Percentiles rank a stretch among this genome's conserved stretches.
phyloP scores from a whole-genome alignment of 139 green algal species.

The Chlorokybus atmophyticus region DNA sequence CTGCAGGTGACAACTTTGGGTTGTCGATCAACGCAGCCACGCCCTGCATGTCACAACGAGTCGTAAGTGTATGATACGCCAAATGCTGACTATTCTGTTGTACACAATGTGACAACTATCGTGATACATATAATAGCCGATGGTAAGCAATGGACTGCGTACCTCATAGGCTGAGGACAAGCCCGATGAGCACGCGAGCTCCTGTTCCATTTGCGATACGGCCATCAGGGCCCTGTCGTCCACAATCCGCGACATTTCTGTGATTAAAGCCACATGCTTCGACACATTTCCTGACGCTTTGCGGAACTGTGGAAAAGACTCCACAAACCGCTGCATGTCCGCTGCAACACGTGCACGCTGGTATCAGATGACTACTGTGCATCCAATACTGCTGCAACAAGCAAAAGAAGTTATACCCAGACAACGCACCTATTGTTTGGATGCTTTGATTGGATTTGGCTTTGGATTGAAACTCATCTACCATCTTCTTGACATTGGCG shows the following conservation, averaged over 20 bases:
- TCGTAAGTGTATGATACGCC: too few species aligned
- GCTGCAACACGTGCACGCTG: slow-evolving; percentile 28
- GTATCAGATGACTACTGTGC: too few species aligned
- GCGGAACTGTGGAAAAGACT: slow-evolving; percentile 40
- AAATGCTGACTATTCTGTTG: too few species aligned
- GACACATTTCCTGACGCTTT: slow-evolving; percentile 29
- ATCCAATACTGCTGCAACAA: too few species aligned
- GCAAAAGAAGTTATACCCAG: too few species aligned
- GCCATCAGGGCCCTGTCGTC: slow-evolving; percentile 26
- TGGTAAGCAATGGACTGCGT: too few species aligned
- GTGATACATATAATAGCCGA: too few species aligned
- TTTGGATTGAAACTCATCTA: slow-evolving; percentile 34
- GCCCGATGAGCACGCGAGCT: slow-evolving; percentile 59
- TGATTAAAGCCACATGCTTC: slow-evolving; percentile 35
- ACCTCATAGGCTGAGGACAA: slow-evolving; percentile 30
- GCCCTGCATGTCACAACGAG: background rate
- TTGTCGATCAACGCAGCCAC: slow-evolving; percentile 11
- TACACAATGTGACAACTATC: too few species aligned
- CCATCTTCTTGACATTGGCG: slow-evolving; percentile 27
- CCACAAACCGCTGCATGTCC: slow-evolving; percentile 41
- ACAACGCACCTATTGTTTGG: slow-evolving; percentile 16
- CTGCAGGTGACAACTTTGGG: slow-evolving; percentile 27
- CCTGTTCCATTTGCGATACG: slow-evolving; percentile 72
- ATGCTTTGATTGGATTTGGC: slow-evolving; percentile 22
- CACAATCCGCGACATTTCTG: slow-evolving; percentile 20